Evolutionary conservation across 2,329 filamentous ascomycete species (phyloP), one percentile per base, ranked within the genome.

Genomic region (Aspergillus sp.): DNA sequence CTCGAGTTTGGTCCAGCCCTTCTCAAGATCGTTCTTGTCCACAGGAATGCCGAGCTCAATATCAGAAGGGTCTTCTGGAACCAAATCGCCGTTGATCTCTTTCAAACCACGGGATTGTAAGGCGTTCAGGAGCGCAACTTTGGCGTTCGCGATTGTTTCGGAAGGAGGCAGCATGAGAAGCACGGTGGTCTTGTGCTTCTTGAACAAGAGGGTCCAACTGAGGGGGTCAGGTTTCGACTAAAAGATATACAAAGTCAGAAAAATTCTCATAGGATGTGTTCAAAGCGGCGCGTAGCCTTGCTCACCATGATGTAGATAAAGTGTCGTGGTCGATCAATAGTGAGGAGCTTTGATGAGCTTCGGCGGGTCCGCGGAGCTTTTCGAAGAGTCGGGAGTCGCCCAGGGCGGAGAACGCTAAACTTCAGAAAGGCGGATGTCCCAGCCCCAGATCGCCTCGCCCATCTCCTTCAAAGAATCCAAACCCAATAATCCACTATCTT

Each of bases 101-200:
- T 53, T 66, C 11, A 76, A 56, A 3, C 69, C 71, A n/a, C 72
- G 73, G 31, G 76, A 71, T 45, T 73, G 66, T 1, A 91, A 72
- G 10, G 83, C 73, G 1, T 75, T 70, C 16, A 88, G 71, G 2
- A 92, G 80, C 17, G 84, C 78, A 16, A 76, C 61, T 52, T 84
- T 84, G 53, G 88, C 74, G 1, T 76, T 70, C 14, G 76, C 71
- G 63, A 90, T 83, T 10, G 83, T 71, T 36, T 80, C 78, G 13
- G 80, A 73, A 4, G 84, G 74, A 36, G 84, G 79, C 43, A 87
- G 78, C 56, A 88, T 85, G 53, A 91, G 77, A 62, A 88, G 83
- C 58, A 91, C 78, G 3, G 87, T 91, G 62, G 85, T 82, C 53
- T 84, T 83, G 65, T 87, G 85, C 67, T 88, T 81, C 70, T 90